Base-by-base conservation (phyloP, 1,139 yeast species). In the Diutina rugosa region DNA sequence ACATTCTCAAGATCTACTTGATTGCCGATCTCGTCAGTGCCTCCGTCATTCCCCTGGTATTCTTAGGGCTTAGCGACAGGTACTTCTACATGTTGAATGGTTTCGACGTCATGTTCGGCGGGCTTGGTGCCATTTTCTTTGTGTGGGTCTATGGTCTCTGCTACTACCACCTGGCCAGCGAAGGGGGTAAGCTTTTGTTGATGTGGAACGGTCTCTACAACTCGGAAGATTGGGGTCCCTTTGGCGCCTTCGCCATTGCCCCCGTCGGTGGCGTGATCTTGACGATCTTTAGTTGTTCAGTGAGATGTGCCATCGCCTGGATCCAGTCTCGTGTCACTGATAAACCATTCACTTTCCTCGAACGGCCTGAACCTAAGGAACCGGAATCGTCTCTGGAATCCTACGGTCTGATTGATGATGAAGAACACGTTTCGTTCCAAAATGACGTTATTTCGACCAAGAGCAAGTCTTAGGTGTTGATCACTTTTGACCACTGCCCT, bases 211-310 rank as follows among this genome's bases (percentile, higher is more conserved):
- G 97, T 56, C 72, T 91, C 48, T 91, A 91, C 67, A 74, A 79
- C 59, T 71, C 79, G 14, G 81, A 79, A 57, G 97, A 91, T 67
- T 91, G 97, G 97, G 89, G 95, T 64, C 84, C 96, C 0, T 91
- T 90, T 71, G 97, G 96, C 38, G 97, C 97, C 1, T 90, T 90
- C 70, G 95, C 88, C 6, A 87, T 85, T 61, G 95, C 97, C 1
- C 97, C 97, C 4, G 77, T 85, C 55, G 95, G 95, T 21, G 90
- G 95, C 21, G 63, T 90, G 2, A 60, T 85, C 2, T 73, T 85
- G 59, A 84, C 89, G 1, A 69, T 79, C 26, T 64, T 74, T 6
- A 49, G 41, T 16, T 49, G 53, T 18, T 44, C 29, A 5, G 32
- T 38, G 12, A n/a, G 53, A 8, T 38, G 21, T 16, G 35, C n/a